Conservation (phyloP, 1,284 basidiomycete species). For the Mycosarcoma mackinlayi region DNA sequence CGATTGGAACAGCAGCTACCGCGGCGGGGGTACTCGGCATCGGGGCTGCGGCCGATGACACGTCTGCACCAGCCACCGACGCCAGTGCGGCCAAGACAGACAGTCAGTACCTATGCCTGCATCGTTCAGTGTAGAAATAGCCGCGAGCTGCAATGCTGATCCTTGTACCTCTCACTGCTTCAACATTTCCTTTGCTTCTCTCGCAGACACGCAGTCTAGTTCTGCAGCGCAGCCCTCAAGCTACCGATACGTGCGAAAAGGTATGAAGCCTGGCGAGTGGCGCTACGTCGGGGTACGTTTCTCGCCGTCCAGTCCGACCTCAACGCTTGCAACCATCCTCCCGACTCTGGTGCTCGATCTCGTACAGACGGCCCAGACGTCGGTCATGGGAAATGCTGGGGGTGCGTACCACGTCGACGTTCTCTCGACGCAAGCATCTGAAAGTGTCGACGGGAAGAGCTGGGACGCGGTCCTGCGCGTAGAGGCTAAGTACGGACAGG, state of each 20-base stretch:
- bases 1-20: background rate
- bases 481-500: conserved; percentile 17
- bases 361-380: conserved; percentile 29
- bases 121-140: background rate
- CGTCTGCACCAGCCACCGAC: background rate
- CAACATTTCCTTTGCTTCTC: background rate
- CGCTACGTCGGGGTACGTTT: conserved; percentile 29
- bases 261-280: conserved; percentile 35
- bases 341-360: conserved; percentile 24
- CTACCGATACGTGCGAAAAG: conserved; percentile 30
- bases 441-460: background rate
- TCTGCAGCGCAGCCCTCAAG: too few species aligned
- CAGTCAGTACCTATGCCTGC: conserved; percentile 18
- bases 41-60: conserved; percentile 2
- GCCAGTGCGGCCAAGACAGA: conserved; percentile 7
- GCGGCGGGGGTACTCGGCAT: conserved; percentile 11
- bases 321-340: conserved; percentile 3
- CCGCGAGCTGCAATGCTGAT: conserved; percentile 1
- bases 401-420: conserved; percentile 51
- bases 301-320: conserved; percentile 4
- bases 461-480: conserved; percentile 31
- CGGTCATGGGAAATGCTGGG: conserved; percentile 38
- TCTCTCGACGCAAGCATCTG: conserved; percentile 25
- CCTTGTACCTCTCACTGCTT: too few species aligned
- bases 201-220: conserved; percentile 6